Conservation (phyloP, 1,284 basidiomycete genomes). For the Xerocomus nothofagi region DNA sequence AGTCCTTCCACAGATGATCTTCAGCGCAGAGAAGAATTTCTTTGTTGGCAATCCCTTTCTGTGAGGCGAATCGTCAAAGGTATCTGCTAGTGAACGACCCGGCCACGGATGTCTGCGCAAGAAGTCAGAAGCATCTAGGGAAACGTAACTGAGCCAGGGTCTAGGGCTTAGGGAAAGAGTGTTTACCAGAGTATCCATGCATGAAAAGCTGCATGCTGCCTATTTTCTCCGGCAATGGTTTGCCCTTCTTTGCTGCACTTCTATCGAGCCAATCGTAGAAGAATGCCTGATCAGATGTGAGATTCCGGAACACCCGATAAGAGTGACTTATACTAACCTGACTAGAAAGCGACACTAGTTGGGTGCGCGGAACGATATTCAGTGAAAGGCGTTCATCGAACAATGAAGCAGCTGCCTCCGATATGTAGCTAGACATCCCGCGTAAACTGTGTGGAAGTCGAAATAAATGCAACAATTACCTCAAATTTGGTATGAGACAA, state of each 20-base stretch:
- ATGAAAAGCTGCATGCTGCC: conserved; percentile 91
- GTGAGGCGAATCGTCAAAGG: conserved; percentile 80
- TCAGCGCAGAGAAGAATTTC: conserved; percentile 63
- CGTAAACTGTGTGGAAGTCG: conserved; percentile 1
- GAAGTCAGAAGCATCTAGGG: conserved; percentile 81
- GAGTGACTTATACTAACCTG: conserved; percentile 46
- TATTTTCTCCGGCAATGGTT: conserved; percentile 79
- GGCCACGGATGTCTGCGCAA: conserved; percentile 87
- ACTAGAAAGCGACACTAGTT: conserved; percentile 80
- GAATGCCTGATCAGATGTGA: conserved; percentile 57
- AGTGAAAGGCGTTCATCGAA: conserved; percentile 76
- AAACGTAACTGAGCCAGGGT: neutral
- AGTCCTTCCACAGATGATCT: conserved; percentile 77
- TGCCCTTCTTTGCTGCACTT: conserved; percentile 76
- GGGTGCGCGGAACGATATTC: conserved; percentile 83
- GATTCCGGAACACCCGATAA: conserved; percentile 4
- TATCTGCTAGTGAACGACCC: conserved; percentile 78
- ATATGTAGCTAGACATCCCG: conserved; percentile 50
- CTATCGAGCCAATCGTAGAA: conserved; percentile 89
- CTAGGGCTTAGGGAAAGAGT: neutral
- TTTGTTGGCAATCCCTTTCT: conserved; percentile 64
- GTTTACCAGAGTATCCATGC: conserved; percentile 74
- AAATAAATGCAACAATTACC: conserved; percentile 41
- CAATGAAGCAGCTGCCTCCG: conserved; percentile 84
- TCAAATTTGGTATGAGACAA: conserved; percentile 84